Conservation (phyloP, 2,329 filamentous ascomycete species). For the Aureobasidium sp. region DNA sequence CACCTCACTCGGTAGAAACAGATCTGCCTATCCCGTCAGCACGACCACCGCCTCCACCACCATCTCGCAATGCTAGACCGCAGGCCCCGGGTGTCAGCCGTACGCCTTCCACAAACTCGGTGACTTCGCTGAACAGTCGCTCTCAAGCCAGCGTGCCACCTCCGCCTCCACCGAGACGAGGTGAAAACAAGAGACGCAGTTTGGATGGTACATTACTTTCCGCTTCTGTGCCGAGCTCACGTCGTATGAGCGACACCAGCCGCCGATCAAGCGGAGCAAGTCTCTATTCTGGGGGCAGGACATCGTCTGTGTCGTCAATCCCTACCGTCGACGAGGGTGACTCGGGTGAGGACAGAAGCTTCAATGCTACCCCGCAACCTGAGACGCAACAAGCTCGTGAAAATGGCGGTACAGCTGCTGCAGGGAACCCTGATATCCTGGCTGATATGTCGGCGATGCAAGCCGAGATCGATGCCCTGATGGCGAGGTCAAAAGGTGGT, state of each 20-base stretch:
- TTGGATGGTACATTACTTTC: conserved; percentile 2
- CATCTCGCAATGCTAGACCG: neutral
- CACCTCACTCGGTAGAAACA: neutral
- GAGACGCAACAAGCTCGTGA: neutral
- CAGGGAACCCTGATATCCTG: neutral
- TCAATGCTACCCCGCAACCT: neutral
- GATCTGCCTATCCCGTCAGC: neutral
- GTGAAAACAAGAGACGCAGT: conserved; percentile 9
- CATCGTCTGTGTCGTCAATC: conserved; percentile 1
- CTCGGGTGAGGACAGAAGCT: neutral
- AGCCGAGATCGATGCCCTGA: conserved; percentile 9
- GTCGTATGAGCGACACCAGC: neutral
- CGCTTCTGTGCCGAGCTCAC: neutral
- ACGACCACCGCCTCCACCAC: conserved; percentile 4
- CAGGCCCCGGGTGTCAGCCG: neutral
- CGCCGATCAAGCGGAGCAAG: conserved; percentile 7
- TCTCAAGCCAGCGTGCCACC: neutral
- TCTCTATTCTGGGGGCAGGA: neutral
- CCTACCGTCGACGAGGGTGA: conserved; percentile 4
- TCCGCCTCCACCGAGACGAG: conserved; percentile 10
- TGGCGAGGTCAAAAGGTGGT: neutral
- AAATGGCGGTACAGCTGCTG: neutral
- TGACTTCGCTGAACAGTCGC: neutral
- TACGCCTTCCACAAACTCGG: conserved; percentile 4
- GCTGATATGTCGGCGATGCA: conserved; percentile 11